These are phyloP conservation scores for Allomyces javanicus DNA, from an alignment of 192 early-diverging fungal species.

Conservation along the genomic window DNA sequence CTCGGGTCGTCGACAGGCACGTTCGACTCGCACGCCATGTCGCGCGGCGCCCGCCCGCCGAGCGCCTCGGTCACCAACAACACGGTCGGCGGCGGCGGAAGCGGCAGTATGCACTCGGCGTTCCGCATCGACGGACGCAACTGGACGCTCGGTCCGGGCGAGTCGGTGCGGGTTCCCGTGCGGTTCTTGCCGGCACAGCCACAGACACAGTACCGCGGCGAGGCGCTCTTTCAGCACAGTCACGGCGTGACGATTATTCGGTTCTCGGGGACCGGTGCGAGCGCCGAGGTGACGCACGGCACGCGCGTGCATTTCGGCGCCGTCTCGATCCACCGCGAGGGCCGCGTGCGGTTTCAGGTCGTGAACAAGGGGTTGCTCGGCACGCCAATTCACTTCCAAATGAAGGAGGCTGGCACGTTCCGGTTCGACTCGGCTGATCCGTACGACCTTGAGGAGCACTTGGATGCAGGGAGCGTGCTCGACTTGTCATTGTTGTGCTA, in stretches of 20 bases:
- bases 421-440: constrained; percentile 14
- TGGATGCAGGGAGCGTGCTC: constrained; percentile 20
- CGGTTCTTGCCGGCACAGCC: constrained; percentile 37
- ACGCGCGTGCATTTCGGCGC: constrained; percentile 30
- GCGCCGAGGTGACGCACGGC: constrained; percentile 26
- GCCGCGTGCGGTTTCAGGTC: constrained; percentile 14
- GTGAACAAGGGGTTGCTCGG: constrained; percentile 32
- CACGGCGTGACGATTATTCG: constrained; percentile 18
- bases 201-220: constrained; percentile 34
- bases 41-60: too few relatives aligned
- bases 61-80: not conserved
- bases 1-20: not conserved
- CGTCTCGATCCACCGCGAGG: constrained; percentile 21
- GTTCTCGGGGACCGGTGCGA: constrained; percentile 32
- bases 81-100: constrained; percentile 5
- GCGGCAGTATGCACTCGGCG: not conserved
- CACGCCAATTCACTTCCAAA: constrained; percentile 4
- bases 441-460: constrained; percentile 25
- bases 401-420: not conserved
- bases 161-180: constrained; percentile 26
- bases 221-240: constrained; percentile 31
- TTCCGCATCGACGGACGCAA: constrained; percentile 26
- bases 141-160: constrained; percentile 30
- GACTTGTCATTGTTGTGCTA: constrained; percentile 22
- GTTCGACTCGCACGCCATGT: too few relatives aligned